Evolutionary conservation across 1,284 basidiomycete genomes (phyloP), one percentile per base, ranked within the genome.

Genomic region (Melampsora larici-populina): DNA sequence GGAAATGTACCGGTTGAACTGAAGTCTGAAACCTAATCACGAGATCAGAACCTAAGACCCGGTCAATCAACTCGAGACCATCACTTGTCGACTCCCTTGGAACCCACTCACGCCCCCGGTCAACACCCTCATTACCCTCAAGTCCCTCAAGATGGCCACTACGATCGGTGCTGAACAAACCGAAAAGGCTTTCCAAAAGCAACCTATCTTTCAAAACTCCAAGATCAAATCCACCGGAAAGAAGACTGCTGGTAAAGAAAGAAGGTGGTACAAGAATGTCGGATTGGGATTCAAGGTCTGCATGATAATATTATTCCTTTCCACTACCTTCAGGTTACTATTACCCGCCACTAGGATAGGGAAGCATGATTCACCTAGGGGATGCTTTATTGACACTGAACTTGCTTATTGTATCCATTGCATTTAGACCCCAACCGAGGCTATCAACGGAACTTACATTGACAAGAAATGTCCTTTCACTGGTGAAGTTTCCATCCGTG

Each of bases 151-250:
- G 51, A 76, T 76, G 74, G 74, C 74, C 31, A 64, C 62, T 18
- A 75, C 72, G 31, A 67, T 58, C 51, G 33, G 29, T 60, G 79
- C 77, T 26, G 74, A 76, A 64, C 77, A 80, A 72, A 72, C 68
- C 49, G 79, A 80, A 72, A 80, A 80, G 68, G 91, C 92, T 82
- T 97, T 88, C 88, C 94, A 96, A 87, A 97, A 97, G 88, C 96
- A 99, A 86, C 89, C 90, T 84, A 89, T 99, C 85, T 99, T 99
- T 90, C 93, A 97, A 87, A 97, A 97, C 87, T 88, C 93, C 86
- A 99, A 99, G 89, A 87, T 77, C 80, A 79, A 79, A 79, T 75
- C 84, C 92, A 92, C 87, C 83, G 90, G 91, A 82, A 93, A 92
- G 88, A 95, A 95, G 88, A 87, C 93, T 81, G 88, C 90, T 80